phyloP scores from a whole-genome alignment of 768 basidiomycete genomes.

The Galerina sulciceps region DNA sequence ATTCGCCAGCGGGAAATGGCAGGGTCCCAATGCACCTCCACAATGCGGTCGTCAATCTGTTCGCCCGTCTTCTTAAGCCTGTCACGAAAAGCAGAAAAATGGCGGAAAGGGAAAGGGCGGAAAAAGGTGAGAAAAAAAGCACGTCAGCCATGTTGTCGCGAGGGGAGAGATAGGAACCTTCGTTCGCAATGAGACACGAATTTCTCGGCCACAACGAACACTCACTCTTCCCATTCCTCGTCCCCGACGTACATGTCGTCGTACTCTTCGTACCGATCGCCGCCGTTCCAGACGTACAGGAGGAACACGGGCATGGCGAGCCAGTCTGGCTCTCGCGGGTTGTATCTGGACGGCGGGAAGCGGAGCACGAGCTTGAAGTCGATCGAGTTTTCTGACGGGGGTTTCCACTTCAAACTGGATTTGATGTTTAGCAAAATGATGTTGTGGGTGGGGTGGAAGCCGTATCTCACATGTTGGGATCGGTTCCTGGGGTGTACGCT shows the following conservation, averaged over 20 bases:
- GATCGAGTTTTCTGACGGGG: conserved; percentile 95
- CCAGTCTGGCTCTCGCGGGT: conserved; percentile 73
- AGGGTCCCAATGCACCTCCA: conserved; percentile 92
- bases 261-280: conserved; percentile 78
- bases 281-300: conserved; percentile 83
- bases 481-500: conserved; percentile 84
- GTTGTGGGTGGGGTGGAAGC: background rate
- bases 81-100: background rate
- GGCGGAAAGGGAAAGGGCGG: background rate
- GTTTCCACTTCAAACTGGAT: conserved; percentile 95
- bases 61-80: conserved; percentile 87
- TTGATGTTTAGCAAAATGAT: conserved; percentile 8
- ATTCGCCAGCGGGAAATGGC: conserved; percentile 74
- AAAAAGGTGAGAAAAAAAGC: background rate
- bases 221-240: conserved; percentile 92
- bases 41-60: conserved; percentile 91
- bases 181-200: conserved; percentile 17
- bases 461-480: conserved; percentile 79
- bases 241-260: conserved; percentile 87
- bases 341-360: conserved; percentile 70
- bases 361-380: conserved; percentile 97
- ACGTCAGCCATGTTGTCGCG: conserved; percentile 9
- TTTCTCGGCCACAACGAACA: conserved; percentile 20
- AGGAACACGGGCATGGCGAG: conserved; percentile 85
- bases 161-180: conserved; percentile 6